Base-by-base conservation (phyloP, 1,284 basidiomycete genomes). In the Heimioporus retisporus region DNA sequence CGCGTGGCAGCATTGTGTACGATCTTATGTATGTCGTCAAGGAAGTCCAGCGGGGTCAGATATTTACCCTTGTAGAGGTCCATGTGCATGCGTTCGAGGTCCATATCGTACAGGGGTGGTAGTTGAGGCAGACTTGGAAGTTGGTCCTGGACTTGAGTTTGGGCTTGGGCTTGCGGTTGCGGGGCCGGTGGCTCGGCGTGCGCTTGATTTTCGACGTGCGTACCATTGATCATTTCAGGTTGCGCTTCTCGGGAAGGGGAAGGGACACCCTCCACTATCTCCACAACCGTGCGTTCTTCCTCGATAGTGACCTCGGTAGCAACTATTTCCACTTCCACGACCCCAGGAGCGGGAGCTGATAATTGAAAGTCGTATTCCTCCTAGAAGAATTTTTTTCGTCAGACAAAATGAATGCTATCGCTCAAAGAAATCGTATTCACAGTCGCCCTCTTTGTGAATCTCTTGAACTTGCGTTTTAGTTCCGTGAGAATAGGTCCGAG, bases 391-490 rank as follows among this genome's bases (percentile, higher is more conserved):
- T 40, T 28, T 28, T 28, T 28, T 31, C 48, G 60, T 79, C 23
- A 77, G 64, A 7, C 58, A n/a, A 59, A 42, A 11, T 16, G 44
- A 63, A 65, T 16, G 4, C 4, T 5, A 65, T 60, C 18, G 60
- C 48, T 63, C 16, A 46, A 60, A 64, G 19, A 18, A 28, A 48
- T 64, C 46, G 59, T 16, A 85, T 90, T 75, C 72, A 96, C 96
- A 75, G 87, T 89, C 55, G 95, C 93, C 54, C 88, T 84, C 77
- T 96, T 94, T 1, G 91, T 94, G 75, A 98, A 97, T 71, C 94
- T 88, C 83, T 96, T 96, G 81, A 94, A 97, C 81, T 97, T 97
- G 77, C 96, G 90, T 82, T 96, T 96, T 71, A 99, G 83, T 78
- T 99, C 96, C 3, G 88, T 88, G 51, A 99, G 81, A 59, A 99